Conservation (phyloP, 2,329 filamentous ascomycete genomes). For the Didymella pomorum region DNA sequence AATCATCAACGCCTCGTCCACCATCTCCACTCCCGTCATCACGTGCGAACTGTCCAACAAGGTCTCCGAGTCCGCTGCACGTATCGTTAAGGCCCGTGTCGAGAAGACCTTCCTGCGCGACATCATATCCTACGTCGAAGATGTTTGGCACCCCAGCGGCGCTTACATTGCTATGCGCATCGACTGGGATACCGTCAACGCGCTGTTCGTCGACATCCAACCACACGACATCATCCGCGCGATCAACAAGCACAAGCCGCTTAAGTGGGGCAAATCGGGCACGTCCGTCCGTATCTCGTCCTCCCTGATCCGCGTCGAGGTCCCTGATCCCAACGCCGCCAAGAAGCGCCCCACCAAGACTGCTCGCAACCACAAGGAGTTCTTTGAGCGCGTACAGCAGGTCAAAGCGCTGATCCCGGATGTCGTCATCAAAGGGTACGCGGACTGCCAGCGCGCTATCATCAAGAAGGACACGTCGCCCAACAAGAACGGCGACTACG, state of each 20-base stretch:
- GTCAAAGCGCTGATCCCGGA: constrained; percentile 82
- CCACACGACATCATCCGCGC: constrained; percentile 76
- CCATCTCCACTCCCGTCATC: constrained; percentile 94
- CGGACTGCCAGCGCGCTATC: constrained; percentile 84
- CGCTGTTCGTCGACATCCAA: constrained; percentile 81
- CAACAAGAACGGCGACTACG: constrained; percentile 69
- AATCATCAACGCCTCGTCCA: constrained; percentile 97
- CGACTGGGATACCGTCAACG: constrained; percentile 78
- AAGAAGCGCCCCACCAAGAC: constrained; percentile 43
- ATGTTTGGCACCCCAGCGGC: constrained; percentile 81
- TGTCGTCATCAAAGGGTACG: constrained; percentile 89
- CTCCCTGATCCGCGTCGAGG: constrained; percentile 73
- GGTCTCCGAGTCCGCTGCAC: constrained; percentile 77
- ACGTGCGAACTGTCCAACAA: constrained; percentile 83
- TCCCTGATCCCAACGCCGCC: constrained; percentile 59
- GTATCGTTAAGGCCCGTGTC: constrained; percentile 89
- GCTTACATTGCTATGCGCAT: constrained; percentile 83
- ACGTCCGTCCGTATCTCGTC: constrained; percentile 57
- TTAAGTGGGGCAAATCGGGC: constrained; percentile 75
- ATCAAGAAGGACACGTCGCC: constrained; percentile 80
- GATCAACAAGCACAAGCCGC: constrained; percentile 81
- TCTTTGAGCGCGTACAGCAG: constrained; percentile 82
- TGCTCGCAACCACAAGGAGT: constrained; percentile 62
- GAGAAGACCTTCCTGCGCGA: constrained; percentile 94
- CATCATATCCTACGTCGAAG: constrained; percentile 80